A percentile compares a stretch with the other conserved stretches of the same genome.
Evolutionary conservation across 2,329 filamentous ascomycete genomes (phyloP).

Genomic region (Xylaria digitata): DNA sequence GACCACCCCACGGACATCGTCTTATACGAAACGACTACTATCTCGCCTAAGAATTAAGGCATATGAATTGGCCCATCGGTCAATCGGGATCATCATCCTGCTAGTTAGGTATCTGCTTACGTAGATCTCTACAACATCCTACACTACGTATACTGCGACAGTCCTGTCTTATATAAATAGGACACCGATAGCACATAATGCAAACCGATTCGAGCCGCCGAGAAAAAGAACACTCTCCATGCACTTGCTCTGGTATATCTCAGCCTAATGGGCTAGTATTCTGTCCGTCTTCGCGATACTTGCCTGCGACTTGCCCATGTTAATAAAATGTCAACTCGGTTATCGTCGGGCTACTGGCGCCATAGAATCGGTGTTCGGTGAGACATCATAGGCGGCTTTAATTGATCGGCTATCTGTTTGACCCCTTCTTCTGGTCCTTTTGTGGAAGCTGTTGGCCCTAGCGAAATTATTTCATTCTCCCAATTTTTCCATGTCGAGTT

Average conservation of each 20-base stretch:
- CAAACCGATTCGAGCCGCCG: constrained; percentile 17
- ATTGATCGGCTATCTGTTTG: neutral
- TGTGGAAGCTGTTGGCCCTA: neutral
- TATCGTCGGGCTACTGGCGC: neutral
- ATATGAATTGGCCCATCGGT: constrained; percentile 16
- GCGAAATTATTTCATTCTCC: neutral
- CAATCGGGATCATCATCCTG: constrained; percentile 17
- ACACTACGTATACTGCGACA: constrained; percentile 8
- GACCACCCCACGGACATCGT: constrained; percentile 14
- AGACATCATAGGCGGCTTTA: neutral
- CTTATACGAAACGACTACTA: constrained; percentile 14
- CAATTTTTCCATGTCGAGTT: neutral
- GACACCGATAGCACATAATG: constrained; percentile 31
- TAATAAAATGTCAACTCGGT: neutral
- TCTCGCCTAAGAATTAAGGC: neutral
- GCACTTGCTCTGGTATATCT: neutral
- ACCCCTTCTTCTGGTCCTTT: neutral
- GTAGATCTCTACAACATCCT: constrained; percentile 31
- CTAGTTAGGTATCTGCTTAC: constrained; percentile 30
- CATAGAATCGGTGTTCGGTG: neutral
- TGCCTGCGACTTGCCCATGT: neutral
- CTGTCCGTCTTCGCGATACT: neutral
- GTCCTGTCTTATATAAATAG: constrained; percentile 12
- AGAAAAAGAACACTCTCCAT: neutral
- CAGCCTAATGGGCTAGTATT: neutral